Evolutionary conservation across 2,329 filamentous ascomycete genomes (phyloP).

Genomic region (Sphaerulina musiva): DNA sequence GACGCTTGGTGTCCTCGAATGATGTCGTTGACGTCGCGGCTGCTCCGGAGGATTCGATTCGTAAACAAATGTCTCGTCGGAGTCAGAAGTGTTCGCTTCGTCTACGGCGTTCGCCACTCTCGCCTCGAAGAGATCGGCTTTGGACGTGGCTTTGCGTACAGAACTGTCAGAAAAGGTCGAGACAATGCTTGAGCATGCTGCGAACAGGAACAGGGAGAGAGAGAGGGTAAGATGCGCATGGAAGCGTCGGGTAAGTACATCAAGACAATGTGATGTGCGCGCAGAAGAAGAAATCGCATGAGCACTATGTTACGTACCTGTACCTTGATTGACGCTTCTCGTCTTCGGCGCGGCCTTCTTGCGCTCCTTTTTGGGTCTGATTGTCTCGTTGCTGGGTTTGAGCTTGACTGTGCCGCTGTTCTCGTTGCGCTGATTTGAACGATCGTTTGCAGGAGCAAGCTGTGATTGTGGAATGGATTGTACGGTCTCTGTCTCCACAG

Average conservation of each 20-base stretch:
- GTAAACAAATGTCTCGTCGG: constrained; percentile 97
- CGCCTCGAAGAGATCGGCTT: constrained; percentile 96
- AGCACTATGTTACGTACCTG: constrained; percentile 53
- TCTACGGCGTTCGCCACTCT: constrained; percentile 94
- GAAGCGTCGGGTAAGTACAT: not conserved
- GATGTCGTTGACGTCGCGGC: constrained; percentile 63
- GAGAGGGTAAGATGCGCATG: too few relatives aligned
- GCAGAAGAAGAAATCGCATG: constrained; percentile 7
- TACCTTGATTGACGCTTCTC: constrained; percentile 61
- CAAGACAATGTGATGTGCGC: not conserved
- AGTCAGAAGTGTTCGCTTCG: constrained; percentile 92
- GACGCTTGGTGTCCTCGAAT: constrained; percentile 89
- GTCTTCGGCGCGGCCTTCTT: constrained; percentile 73
- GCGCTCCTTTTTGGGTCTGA: constrained; percentile 88
- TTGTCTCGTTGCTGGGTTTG: constrained; percentile 91
- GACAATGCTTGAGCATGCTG: constrained; percentile 15
- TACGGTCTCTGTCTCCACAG: constrained; percentile 94
- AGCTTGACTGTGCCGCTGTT: constrained; percentile 67
- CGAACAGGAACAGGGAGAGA: not conserved
- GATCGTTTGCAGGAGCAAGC: constrained; percentile 54
- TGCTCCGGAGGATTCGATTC: constrained; percentile 81
- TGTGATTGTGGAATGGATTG: constrained; percentile 80
- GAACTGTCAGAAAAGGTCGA: constrained; percentile 26
- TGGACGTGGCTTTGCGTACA: constrained; percentile 65
- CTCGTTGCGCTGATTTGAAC: constrained; percentile 54